Evolutionary conservation across 805 yeast species (phyloP), one percentile per base, ranked within the genome.

Genomic region (Candida khao-thaluensis): DNA sequence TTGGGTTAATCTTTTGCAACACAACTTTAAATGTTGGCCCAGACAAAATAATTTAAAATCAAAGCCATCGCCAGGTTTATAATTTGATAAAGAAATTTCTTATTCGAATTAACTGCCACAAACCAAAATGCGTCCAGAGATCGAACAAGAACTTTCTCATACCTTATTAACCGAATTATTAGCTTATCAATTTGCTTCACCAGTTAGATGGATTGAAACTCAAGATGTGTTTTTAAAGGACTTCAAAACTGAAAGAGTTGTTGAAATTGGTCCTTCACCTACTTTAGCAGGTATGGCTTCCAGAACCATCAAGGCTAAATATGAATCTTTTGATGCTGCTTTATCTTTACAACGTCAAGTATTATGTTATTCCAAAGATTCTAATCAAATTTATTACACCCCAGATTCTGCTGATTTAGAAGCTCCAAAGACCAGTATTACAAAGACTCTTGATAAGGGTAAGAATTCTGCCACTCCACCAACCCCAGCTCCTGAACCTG

Each of bases 181-280:
- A 70, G 98, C 99, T 39, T 93, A 90, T 71, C 99, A 93, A 69
- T 93, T 93, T 59, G 99, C 99, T 35, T 90, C 97, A 47, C 99
- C 99, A 34, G 99, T 93, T 50, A 82, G 98, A 77, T 93, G 99
- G 98, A 93, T 95, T 64, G 99, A 95, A 65, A 93, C 99, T 47
- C 99, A 93, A 70, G 99, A 93, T 72, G 98, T 93, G 43, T 85
- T 93, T 62, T 78, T 93, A 62, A 85, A 86, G 64, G 93, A 89
- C 54, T 84, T 80, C 78, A 89, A 91, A 69, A 85, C 97, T 46
- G 99, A 95, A 71, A 80, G 99, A 60, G 91, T 93, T 46, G 96
- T 93, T 51, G 99, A 93, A 69, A 87, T 93, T 49, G 99, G 99
- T 40, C 99, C 99, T 45, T 89, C 98, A 35, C 98, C 99, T 45